These are phyloP conservation scores for Stephania cephalantha DNA, from an alignment of 164 flowering plant species.

Conservation along the genomic window DNA sequence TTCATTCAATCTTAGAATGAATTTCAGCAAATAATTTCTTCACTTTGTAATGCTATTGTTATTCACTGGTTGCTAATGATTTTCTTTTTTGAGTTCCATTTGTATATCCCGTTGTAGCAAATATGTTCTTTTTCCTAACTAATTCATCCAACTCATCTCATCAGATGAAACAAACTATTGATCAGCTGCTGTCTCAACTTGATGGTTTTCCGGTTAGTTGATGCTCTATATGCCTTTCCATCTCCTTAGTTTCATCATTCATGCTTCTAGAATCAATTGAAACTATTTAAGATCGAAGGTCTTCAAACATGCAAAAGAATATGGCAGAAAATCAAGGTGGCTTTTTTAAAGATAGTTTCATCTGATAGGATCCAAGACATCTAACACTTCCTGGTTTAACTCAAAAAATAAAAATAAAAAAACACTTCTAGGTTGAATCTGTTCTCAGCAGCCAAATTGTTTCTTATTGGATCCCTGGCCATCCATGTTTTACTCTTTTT, in stretches of 20 bases:
- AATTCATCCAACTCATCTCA: background rate
- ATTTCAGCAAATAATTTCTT: background rate
- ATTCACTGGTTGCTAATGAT: background rate
- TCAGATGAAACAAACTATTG: conserved; percentile 46
- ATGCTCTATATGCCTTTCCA: background rate
- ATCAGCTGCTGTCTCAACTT: conserved; percentile 32
- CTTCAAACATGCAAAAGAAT: no score
- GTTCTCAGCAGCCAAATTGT: no score
- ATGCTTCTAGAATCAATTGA: no score
- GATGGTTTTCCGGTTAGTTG: conserved; percentile 42
- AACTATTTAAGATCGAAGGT: no score
- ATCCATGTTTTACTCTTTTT: background rate
- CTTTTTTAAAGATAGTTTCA: no score
- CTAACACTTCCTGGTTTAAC: no score
- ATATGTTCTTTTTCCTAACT: background rate
- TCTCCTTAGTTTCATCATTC: no score
- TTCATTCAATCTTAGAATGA: background rate
- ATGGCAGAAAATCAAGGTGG: no score
- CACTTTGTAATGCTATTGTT: background rate
- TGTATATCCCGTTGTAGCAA: background rate
- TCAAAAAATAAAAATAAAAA: no score
- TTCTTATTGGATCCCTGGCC: background rate
- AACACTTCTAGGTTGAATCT: no score
- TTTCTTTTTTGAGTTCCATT: background rate
- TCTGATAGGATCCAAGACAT: no score